Evolutionary conservation across 495 filamentous ascomycete genomes (phyloP).

Genomic region (Penicillium robsamsonii): DNA sequence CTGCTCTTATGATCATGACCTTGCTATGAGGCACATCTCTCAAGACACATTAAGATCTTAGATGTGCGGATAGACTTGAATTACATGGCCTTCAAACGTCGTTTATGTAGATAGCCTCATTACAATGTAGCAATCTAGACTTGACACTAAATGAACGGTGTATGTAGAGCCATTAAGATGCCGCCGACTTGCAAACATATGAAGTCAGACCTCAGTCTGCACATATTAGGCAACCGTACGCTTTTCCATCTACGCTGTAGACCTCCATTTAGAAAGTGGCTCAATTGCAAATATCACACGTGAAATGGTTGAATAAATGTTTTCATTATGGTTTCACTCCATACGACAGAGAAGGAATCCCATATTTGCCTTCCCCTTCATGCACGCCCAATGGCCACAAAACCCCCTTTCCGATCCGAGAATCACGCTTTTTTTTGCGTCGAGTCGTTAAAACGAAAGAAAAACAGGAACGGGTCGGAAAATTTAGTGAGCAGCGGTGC

Average conservation of each 20-base stretch:
- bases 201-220: not conserved
- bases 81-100: not conserved
- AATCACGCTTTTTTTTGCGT: constrained; percentile 30
- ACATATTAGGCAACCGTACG: not conserved
- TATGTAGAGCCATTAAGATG: not conserved
- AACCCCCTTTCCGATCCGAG: constrained; percentile 30
- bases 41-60: not conserved
- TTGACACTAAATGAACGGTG: not conserved
- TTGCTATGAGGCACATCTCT: not conserved
- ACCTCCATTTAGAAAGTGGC: not conserved
- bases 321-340: constrained; percentile 39
- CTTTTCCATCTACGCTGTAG: not conserved
- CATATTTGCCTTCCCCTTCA: constrained; percentile 36
- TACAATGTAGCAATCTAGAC: not conserved
- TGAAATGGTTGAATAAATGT: constrained; percentile 26
- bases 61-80: constrained; percentile 2
- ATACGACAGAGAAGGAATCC: constrained; percentile 25
- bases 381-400: constrained; percentile 28
- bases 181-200: not conserved
- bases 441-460: constrained; percentile 35
- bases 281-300: constrained; percentile 10
- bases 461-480: constrained; percentile 35
- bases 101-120: not conserved
- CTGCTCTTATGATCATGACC: constrained; percentile 10
- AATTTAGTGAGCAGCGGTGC: constrained; percentile 69